These are phyloP conservation scores for Plectosphaerella cucumerina DNA, from an alignment of 2,329 filamentous ascomycete species.

Conservation along the genomic window DNA sequence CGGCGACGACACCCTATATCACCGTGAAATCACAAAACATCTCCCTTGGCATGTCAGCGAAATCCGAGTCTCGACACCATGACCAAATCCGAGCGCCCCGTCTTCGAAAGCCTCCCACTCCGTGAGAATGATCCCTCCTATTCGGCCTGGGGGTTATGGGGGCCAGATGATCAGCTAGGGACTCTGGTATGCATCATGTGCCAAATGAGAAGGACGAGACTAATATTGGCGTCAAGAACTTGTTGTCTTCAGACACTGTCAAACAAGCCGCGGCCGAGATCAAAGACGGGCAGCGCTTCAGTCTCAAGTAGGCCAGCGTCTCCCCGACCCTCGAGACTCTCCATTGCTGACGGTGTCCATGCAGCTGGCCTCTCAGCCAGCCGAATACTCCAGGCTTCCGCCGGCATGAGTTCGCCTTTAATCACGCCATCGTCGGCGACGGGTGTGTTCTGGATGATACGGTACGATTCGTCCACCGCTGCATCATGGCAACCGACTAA, in stretches of 20 bases:
- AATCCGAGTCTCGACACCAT: neutral
- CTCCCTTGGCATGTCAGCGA: no score
- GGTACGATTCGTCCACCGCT: neutral
- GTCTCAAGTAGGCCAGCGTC: neutral
- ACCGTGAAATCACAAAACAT: neutral
- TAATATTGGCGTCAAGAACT: neutral
- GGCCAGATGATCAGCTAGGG: neutral
- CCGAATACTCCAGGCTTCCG: conserved; percentile 1
- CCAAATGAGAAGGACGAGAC: no score
- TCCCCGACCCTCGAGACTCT: no score
- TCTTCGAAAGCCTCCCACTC: neutral
- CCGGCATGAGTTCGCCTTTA: neutral
- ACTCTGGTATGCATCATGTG: neutral
- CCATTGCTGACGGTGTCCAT: no score
- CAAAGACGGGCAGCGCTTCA: neutral
- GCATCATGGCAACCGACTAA: neutral
- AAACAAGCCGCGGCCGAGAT: neutral
- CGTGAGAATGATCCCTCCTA: neutral
- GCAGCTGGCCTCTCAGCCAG: neutral
- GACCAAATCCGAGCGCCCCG: neutral
- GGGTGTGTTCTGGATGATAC: neutral
- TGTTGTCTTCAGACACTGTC: neutral
- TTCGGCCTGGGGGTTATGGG: neutral
- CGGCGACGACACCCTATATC: neutral
- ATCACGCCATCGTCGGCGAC: neutral